These are phyloP conservation scores for Lentinus tigrinus DNA, from an alignment of 768 basidiomycete genomes.

Conservation along the genomic window DNA sequence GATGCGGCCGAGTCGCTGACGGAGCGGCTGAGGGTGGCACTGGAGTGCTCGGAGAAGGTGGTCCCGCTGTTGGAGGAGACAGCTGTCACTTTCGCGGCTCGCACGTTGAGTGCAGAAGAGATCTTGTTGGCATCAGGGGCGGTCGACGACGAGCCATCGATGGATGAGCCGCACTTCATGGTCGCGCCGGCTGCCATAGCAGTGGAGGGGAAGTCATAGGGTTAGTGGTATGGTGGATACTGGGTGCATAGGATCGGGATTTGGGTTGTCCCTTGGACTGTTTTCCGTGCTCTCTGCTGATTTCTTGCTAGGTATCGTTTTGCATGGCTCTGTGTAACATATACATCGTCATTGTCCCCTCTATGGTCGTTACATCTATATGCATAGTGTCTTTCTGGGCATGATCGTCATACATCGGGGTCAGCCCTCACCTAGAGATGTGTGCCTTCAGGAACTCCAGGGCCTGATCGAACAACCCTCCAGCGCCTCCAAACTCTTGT, in stretches of 20 bases:
- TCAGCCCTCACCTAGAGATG: neutral
- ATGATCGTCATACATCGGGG: neutral
- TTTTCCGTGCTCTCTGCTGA: neutral
- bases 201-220: neutral
- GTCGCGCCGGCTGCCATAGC: neutral
- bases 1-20: constrained; percentile 3
- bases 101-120: constrained; percentile 15
- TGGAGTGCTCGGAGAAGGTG: constrained; percentile 16
- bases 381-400: neutral
- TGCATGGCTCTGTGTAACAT: neutral
- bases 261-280: neutral
- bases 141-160: neutral
- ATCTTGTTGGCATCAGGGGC: constrained; percentile 3
- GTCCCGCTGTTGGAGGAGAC: constrained; percentile 6
- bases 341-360: neutral
- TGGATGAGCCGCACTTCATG: neutral
- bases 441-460: constrained; percentile 22
- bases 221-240: neutral
- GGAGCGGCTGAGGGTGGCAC: constrained; percentile 9
- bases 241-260: neutral
- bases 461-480: constrained; percentile 36
- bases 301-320: neutral
- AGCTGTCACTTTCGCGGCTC: constrained; percentile 9
- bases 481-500: constrained; percentile 32
- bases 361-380: neutral